These are phyloP conservation scores for Zymoseptoria pseudotritici DNA, from an alignment of 2,329 filamentous ascomycete genomes.

Conservation along the genomic window DNA sequence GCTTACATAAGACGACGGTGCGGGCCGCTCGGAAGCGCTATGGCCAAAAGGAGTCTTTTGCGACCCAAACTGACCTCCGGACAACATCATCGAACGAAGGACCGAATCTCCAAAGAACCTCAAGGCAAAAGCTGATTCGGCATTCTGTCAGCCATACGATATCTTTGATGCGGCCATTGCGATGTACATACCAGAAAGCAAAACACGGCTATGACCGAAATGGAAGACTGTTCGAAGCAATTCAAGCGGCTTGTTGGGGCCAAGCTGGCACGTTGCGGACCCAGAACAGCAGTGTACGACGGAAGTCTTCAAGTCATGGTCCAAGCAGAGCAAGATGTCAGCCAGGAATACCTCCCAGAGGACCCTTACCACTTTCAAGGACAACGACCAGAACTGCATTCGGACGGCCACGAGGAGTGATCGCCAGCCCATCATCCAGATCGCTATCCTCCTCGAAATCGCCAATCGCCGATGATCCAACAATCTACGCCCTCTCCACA, in stretches of 20 bases:
- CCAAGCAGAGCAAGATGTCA: not conserved
- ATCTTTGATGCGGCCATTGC: not conserved
- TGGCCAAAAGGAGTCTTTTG: not conserved
- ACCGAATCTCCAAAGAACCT: too few species aligned
- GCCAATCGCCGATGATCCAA: conserved; percentile 34
- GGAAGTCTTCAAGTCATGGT: not conserved
- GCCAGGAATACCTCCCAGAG: not conserved
- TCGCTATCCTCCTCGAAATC: not conserved
- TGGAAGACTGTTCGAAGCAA: not conserved
- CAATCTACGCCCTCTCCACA: conserved; percentile 89
- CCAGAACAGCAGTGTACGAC: not conserved
- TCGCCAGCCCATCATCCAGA: not conserved
- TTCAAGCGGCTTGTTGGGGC: not conserved
- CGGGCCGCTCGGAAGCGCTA: not conserved
- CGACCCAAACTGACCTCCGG: not conserved
- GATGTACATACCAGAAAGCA: not conserved
- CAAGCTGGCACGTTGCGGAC: not conserved
- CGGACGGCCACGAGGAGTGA: not conserved
- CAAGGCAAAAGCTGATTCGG: too few species aligned
- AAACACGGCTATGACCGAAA: not conserved
- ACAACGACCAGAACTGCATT: not conserved
- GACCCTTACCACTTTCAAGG: not conserved
- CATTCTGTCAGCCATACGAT: too few species aligned
- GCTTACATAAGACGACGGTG: not conserved
- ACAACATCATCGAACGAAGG: not conserved